These are phyloP conservation scores for Pseudogymnoascus sp. DNA, from an alignment of 2,329 filamentous ascomycete species.

Conservation along the genomic window DNA sequence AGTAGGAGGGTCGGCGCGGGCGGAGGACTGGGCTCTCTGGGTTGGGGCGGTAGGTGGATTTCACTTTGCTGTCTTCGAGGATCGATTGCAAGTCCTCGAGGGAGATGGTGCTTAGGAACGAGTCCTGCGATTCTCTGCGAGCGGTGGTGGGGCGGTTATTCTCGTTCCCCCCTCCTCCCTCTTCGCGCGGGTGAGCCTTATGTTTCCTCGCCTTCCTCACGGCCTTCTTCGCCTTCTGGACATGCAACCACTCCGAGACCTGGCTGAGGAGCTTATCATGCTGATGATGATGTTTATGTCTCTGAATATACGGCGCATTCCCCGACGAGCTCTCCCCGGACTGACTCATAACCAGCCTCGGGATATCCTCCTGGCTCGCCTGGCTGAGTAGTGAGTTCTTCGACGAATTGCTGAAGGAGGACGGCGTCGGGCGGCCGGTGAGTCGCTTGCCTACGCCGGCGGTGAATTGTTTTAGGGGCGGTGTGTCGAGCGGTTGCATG, in stretches of 20 bases:
- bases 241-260: constrained; percentile 75
- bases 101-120: constrained; percentile 63
- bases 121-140: constrained; percentile 45
- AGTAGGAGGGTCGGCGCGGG: constrained; percentile 18
- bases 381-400: constrained; percentile 39
- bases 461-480: constrained; percentile 18
- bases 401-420: constrained; percentile 33
- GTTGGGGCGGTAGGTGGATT: constrained; percentile 27
- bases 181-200: constrained; percentile 19
- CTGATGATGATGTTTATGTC: constrained; percentile 24
- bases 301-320: background rate
- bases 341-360: constrained; percentile 14
- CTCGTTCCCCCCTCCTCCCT: constrained; percentile 12
- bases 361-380: constrained; percentile 22
- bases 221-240: constrained; percentile 64
- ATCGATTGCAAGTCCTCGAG: constrained; percentile 78
- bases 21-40: constrained; percentile 24
- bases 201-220: constrained; percentile 44
- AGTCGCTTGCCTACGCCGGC: constrained; percentile 13
- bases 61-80: constrained; percentile 45
- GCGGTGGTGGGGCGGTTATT: constrained; percentile 32
- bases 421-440: constrained; percentile 12
- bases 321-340: constrained; percentile 20
- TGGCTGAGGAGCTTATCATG: constrained; percentile 58
- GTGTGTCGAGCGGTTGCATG: background rate